Conservation (phyloP, 176 grass and related monocot genomes). For the Panicum miliaceum region DNA sequence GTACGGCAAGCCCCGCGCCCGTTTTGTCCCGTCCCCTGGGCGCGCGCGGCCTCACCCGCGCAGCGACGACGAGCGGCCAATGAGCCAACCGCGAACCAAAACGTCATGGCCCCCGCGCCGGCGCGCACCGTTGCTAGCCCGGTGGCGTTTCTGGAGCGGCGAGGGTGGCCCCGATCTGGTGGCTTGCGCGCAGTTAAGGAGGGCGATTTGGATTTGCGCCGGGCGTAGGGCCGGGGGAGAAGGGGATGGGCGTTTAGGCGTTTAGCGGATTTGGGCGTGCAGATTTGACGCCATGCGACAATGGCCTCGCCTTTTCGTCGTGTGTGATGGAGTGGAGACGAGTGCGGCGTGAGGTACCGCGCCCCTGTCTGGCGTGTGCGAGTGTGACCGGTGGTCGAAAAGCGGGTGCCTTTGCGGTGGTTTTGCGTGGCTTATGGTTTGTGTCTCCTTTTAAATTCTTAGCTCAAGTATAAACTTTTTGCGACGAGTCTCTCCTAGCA, state of each 20-base stretch:
- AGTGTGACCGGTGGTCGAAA: not conserved
- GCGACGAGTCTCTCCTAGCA: too few relatives aligned
- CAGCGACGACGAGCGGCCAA: too few relatives aligned
- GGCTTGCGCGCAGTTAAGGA: conserved; percentile 16
- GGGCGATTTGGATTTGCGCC: conserved; percentile 21
- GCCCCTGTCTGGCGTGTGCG: conserved; percentile 13
- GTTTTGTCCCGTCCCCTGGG: not conserved
- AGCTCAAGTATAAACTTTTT: too few relatives aligned
- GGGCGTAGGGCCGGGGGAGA: not conserved
- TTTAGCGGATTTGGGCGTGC: not conserved
- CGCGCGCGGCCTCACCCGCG: too few relatives aligned
- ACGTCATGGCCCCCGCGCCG: too few relatives aligned
- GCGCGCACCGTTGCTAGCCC: not conserved
- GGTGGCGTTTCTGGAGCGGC: not conserved
- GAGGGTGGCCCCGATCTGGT: not conserved
- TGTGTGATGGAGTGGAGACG: not conserved
- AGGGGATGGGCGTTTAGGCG: not conserved
- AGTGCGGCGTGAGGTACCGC: not conserved
- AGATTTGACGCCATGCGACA: conserved; percentile 29
- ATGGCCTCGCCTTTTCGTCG: not conserved
- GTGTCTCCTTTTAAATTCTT: not conserved
- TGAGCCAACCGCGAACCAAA: too few relatives aligned
- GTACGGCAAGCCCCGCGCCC: not conserved
- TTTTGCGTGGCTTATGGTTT: not conserved
- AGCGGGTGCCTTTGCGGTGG: not conserved